Conservation (phyloP, 805 yeast genomes). For the Yamadazyma phyllophila region DNA sequence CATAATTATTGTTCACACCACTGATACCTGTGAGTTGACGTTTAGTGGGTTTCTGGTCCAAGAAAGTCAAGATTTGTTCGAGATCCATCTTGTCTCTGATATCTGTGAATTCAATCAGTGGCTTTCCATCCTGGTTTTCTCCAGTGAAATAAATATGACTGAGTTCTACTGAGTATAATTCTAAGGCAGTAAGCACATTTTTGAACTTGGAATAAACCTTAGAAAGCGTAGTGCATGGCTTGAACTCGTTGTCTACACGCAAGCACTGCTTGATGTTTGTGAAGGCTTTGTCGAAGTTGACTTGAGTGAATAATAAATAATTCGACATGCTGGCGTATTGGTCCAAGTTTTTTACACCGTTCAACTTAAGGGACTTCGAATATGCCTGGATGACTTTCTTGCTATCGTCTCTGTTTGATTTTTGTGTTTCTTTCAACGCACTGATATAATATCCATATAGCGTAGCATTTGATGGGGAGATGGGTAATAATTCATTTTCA, state of each 20-base stretch:
- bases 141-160: constrained; percentile 23
- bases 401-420: constrained; percentile 1
- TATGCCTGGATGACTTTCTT: constrained; percentile 23
- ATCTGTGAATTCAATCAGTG: constrained; percentile 24
- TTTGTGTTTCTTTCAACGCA: constrained; percentile 19
- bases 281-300: constrained; percentile 52
- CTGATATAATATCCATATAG: constrained; percentile 21
- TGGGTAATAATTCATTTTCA: constrained; percentile 20
- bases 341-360: constrained; percentile 24
- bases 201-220: constrained; percentile 50
- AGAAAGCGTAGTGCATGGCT: constrained; percentile 54
- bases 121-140: constrained; percentile 4
- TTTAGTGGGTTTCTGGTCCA: constrained; percentile 17
- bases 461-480: constrained; percentile 43
- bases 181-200: constrained; percentile 36
- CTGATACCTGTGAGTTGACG: constrained; percentile 26
- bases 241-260: constrained; percentile 71
- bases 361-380: constrained; percentile 24
- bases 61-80: constrained; percentile 24
- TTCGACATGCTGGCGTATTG: constrained; percentile 26
- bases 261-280: constrained; percentile 63
- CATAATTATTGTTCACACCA: constrained; percentile 40
- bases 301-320: constrained; percentile 46
- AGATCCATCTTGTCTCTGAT: constrained; percentile 23
- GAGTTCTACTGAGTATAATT: constrained; percentile 42